phyloP scores from a whole-genome alignment of 1,139 yeast genomes.

The Geotrichum cucujoidarum region DNA sequence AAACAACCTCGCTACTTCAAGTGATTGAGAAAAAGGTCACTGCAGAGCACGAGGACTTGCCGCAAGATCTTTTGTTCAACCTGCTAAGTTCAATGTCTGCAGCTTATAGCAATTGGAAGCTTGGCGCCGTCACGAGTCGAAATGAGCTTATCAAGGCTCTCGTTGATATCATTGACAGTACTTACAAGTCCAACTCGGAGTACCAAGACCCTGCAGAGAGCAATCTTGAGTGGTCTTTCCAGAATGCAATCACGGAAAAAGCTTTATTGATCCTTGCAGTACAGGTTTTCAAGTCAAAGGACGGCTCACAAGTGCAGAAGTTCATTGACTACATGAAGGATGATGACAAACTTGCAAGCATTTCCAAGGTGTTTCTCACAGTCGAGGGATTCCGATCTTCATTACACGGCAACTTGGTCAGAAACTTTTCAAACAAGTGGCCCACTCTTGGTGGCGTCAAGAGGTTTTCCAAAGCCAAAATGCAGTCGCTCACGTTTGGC shows the following conservation, averaged over 20 bases:
- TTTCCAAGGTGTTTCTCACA: constrained; percentile 21
- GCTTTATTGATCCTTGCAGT: constrained; percentile 73
- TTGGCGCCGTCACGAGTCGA: constrained; percentile 13
- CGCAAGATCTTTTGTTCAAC: constrained; percentile 8
- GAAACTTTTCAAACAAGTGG: constrained; percentile 48
- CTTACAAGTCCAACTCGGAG: neutral
- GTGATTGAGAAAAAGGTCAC: constrained; percentile 55
- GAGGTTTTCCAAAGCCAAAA: constrained; percentile 41
- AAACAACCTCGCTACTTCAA: constrained; percentile 43
- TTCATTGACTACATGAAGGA: constrained; percentile 46
- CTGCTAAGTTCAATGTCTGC: constrained; percentile 33
- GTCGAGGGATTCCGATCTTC: constrained; percentile 44
- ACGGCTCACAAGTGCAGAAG: constrained; percentile 31
- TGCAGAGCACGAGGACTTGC: neutral
- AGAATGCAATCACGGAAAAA: constrained; percentile 56
- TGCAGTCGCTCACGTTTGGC: constrained; percentile 37
- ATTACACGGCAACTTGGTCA: constrained; percentile 44
- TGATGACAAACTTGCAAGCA: constrained; percentile 36
- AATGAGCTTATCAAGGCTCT: constrained; percentile 15
- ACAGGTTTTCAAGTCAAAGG: constrained; percentile 51
- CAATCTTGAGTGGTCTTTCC: constrained; percentile 7
- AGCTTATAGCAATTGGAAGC: constrained; percentile 32
- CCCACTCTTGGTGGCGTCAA: constrained; percentile 43
- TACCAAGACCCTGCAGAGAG: constrained; percentile 2
- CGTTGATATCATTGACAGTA: constrained; percentile 9